Percentiles rank a stretch among this genome's conserved stretches.
Conservation (phyloP, 2,329 filamentous ascomycete species). For the Xylariaceae sp. region DNA sequence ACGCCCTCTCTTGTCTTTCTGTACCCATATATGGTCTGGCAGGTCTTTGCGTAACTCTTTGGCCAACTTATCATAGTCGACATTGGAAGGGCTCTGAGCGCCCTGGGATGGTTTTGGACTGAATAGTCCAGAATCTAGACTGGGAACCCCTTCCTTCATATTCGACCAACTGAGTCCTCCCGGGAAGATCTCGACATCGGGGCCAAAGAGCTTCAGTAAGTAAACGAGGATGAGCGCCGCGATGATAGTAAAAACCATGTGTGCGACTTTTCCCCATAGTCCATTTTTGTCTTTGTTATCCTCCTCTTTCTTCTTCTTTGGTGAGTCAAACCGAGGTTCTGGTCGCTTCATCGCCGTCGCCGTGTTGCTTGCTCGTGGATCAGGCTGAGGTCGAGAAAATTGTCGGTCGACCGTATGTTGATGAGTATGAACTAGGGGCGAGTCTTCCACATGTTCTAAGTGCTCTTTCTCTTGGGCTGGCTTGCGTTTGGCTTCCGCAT, state of each 20-base stretch:
- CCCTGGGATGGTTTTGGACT: neutral
- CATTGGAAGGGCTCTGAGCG: neutral
- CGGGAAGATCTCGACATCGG: neutral
- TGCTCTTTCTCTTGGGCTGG: neutral
- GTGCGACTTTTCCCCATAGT: neutral
- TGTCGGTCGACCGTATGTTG: neutral
- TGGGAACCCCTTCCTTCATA: neutral
- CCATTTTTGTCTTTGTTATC: neutral
- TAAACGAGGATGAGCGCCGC: neutral
- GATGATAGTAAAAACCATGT: neutral
- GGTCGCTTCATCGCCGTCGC: neutral
- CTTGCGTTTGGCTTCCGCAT: neutral
- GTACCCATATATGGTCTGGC: constrained; percentile 57
- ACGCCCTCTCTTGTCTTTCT: constrained; percentile 50
- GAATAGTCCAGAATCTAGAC: neutral
- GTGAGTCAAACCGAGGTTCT: neutral
- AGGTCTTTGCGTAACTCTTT: constrained; percentile 45
- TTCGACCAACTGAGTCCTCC: too few species aligned
- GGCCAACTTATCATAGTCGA: constrained; percentile 27
- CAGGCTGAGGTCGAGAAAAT: neutral
- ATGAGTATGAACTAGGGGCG: neutral
- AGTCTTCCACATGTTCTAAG: too few species aligned
- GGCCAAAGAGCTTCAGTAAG: neutral
- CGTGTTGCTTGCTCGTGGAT: neutral
- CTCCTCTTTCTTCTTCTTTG: neutral